These are phyloP conservation scores for Cnidoscolus chayamansa DNA, from an alignment of 441 rosid genomes.

Conservation along the genomic window DNA sequence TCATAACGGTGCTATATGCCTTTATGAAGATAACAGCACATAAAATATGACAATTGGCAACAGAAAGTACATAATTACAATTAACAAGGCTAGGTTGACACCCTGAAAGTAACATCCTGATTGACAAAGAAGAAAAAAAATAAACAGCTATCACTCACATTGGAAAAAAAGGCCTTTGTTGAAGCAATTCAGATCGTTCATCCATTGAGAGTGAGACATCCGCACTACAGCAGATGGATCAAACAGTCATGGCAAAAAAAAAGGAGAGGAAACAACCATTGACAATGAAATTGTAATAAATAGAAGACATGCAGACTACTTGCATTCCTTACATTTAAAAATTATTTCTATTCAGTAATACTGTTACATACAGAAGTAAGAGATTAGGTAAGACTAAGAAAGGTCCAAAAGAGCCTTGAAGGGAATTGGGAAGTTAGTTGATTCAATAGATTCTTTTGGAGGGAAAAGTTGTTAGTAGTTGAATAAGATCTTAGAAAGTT, in stretches of 20 bases:
- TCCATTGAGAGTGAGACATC: constrained; percentile 36
- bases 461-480: too few species aligned
- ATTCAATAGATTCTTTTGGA: too few species aligned
- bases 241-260: background rate
- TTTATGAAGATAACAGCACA: background rate
- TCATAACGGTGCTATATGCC: background rate
- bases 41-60: background rate
- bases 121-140: constrained; percentile 11
- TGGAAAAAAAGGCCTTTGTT: constrained; percentile 61
- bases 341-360: background rate
- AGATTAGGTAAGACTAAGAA: too few species aligned
- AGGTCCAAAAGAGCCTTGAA: too few species aligned
- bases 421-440: too few species aligned
- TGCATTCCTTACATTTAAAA: background rate
- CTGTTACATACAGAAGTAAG: too few species aligned
- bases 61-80: background rate
- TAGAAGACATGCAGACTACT: background rate
- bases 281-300: background rate
- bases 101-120: constrained; percentile 4
- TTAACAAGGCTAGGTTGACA: constrained; percentile 3
- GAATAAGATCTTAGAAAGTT: too few species aligned
- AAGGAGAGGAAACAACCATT: constrained; percentile 16
- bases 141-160: constrained; percentile 43
- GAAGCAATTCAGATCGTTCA: constrained; percentile 44
- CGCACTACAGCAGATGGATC: constrained; percentile 43